These are phyloP conservation scores for Yamadazyma nakazawae DNA, from an alignment of 805 yeast genomes.

Conservation along the genomic window DNA sequence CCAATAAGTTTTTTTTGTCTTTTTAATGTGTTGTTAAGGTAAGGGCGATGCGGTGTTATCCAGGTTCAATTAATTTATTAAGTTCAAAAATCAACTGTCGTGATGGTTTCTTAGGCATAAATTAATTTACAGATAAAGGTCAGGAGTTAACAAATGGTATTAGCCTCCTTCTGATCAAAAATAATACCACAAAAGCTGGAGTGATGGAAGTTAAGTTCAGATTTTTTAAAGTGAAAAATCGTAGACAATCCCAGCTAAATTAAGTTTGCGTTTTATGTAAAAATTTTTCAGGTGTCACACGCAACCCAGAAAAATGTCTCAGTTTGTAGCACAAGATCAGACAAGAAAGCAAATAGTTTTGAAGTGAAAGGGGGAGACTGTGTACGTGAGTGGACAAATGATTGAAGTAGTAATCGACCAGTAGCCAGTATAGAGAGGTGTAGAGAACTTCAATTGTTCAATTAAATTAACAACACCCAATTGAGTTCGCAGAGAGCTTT, in stretches of 20 bases:
- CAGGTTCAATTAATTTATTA: slow-evolving; percentile 38
- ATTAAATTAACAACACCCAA: neutral
- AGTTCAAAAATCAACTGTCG: slow-evolving; percentile 32
- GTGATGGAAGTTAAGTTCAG: neutral
- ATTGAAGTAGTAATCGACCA: too few relatives aligned
- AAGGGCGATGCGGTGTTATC: slow-evolving; percentile 29
- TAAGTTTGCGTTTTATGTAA: slow-evolving; percentile 1
- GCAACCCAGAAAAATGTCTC: slow-evolving; percentile 6
- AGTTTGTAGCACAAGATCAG: neutral
- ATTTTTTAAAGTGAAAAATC: neutral
- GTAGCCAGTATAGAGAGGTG: too few relatives aligned
- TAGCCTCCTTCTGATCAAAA: neutral
- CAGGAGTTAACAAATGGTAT: slow-evolving; percentile 6
- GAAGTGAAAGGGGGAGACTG: neutral
- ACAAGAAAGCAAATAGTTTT: neutral
- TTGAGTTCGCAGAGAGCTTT: neutral
- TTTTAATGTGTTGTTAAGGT: slow-evolving; percentile 15
- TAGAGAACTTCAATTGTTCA: neutral
- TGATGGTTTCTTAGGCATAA: slow-evolving; percentile 46
- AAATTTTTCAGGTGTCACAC: slow-evolving; percentile 8
- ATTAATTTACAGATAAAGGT: slow-evolving; percentile 12
- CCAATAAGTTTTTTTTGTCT: neutral
- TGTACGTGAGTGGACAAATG: too few relatives aligned
- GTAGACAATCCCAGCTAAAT: neutral
- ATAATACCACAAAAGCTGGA: slow-evolving; percentile 2